Evolutionary conservation across 2,329 filamentous ascomycete species (phyloP), one percentile per base, ranked within the genome.

Genomic region (Fusarium concolor): DNA sequence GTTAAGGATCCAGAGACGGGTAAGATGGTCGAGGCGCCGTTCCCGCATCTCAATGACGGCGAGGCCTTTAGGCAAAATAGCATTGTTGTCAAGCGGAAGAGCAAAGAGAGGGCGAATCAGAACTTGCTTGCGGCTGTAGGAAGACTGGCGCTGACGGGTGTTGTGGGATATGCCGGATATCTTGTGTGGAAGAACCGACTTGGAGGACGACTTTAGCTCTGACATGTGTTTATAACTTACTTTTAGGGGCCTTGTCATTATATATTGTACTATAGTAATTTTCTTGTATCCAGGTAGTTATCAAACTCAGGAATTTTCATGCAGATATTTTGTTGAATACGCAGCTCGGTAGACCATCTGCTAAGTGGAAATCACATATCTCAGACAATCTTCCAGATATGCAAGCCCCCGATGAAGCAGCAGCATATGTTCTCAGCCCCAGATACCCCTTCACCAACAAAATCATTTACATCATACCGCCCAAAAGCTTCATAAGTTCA

Each of bases 21-120:
- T 17, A 65, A 76, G 57, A 65, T 68, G 68, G 75, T 76, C 0
- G 74, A 76, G 28, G 75, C 74, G 14, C 77, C 76, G 2, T 79
- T 78, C 17, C 78, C 78, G 3, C 74, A 65, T 14, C 67, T 76
- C 42, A 78, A 79, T 33, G 77, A 79, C 35, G 70, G 75, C 2
- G 71, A 67, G 26, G 50, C 61, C 17, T 78, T 78, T 38, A 42
- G 46, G 4, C 52, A 24, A 20, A 50, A 71, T 10, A 50, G 56
- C n/a, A 42, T 22, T 28, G 31, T 58, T 17, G 61, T 65, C 37
- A 31, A 52, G 35, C 38, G 29, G 12, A 62, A 37, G 53, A 68
- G 70, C 12, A 51, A 51, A n/a, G 38, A 42, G 50, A 70, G 74
- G 26, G 76, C 76, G 4, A 72, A 72, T 22, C 29, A 58, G 15